A percentile compares a stretch with the other conserved stretches of the same genome.
phyloP scores from a whole-genome alignment of 306 rosid species.

The Begonia fuchsioides region DNA sequence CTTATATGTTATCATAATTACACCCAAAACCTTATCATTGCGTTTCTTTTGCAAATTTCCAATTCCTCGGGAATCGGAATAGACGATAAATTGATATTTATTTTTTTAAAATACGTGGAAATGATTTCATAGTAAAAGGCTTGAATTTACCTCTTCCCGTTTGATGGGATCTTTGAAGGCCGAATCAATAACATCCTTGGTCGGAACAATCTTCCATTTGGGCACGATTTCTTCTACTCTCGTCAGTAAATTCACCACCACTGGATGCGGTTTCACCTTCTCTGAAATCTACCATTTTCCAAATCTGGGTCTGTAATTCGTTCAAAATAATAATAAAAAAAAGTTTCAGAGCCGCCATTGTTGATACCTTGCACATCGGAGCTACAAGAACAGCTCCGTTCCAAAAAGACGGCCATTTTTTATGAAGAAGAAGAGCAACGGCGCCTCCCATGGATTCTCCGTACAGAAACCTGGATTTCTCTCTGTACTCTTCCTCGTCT shows the following conservation, averaged over 20 bases:
- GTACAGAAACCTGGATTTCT: constrained; percentile 54
- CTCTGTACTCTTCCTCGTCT: constrained; percentile 41
- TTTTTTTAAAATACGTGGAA: background rate
- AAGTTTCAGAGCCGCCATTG: too few species aligned
- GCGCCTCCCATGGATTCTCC: constrained; percentile 99
- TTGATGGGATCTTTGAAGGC: constrained; percentile 64
- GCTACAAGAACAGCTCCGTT: constrained; percentile 82
- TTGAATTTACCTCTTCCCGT: constrained; percentile 43
- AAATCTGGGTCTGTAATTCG: background rate
- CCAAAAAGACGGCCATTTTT: constrained; percentile 55
- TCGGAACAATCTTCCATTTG: constrained; percentile 77
- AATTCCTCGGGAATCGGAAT: too few species aligned
- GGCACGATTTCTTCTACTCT: constrained; percentile 58
- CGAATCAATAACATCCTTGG: constrained; percentile 51
- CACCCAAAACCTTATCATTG: too few species aligned
- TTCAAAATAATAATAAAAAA: too few species aligned
- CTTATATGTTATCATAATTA: too few species aligned
- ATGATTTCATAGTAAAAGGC: background rate
- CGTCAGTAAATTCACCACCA: constrained; percentile 39
- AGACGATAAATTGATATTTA: too few species aligned
- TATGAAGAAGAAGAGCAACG: constrained; percentile 54
- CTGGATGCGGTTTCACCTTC: constrained; percentile 63
- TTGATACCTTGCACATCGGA: constrained; percentile 90
- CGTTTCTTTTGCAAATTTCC: too few species aligned
- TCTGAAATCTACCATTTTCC: constrained; percentile 52